Evolutionary conservation across 225 moss, liverwort and hornwort species (phyloP), one percentile per base, ranked within the genome.

Genomic region (Anthoceros angustus): DNA sequence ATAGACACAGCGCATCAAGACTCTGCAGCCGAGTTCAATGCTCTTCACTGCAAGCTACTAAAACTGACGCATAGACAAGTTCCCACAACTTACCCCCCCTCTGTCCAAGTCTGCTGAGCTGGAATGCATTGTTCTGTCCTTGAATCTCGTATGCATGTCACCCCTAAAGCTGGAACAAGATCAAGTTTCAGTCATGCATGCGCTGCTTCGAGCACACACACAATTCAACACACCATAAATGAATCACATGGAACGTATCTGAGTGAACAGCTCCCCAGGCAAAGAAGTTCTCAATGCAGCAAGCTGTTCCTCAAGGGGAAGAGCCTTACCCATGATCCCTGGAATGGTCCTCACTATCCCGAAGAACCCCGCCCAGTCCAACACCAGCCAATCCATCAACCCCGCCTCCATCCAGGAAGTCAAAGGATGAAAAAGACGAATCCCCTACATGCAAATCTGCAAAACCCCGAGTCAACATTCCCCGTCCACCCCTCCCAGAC

Each of bases 381-480:
- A 84, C 95, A 45, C 91, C 95, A 70, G 88, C 86, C 70, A 88
- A 81, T 63, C 86, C 86, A 64, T 88, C 95, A 45, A 98, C 95
- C 67, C 85, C 80, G 43, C 86, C 75, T 62, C 82, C 87, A 74
- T 98, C 91, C 71, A 98, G 64, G 66, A 98, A 91, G 66, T 91
- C 95, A 72, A 98, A 98, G 26, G 90, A 90, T 63, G 95, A 70
- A 75, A 91, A 98, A 4, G 91, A 82, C 18, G 88, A 74, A 68
- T 98, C 88, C 64, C 75, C 84, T 46, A 88, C 91, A 72, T 98
- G 91, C 73, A 86, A 81, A 75, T 98, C 95, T 98, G 72, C 69
- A 50, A 62, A 72, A 79, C 66, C 69, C 24, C 21, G 65, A 65
- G 49, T 65, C 50, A 39, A 75, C 42, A 41, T 67, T 63, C 74